Evolutionary conservation across 2,329 filamentous ascomycete species (phyloP), one percentile per base, ranked within the genome.

Genomic region (Pseudocercospora crystallina): DNA sequence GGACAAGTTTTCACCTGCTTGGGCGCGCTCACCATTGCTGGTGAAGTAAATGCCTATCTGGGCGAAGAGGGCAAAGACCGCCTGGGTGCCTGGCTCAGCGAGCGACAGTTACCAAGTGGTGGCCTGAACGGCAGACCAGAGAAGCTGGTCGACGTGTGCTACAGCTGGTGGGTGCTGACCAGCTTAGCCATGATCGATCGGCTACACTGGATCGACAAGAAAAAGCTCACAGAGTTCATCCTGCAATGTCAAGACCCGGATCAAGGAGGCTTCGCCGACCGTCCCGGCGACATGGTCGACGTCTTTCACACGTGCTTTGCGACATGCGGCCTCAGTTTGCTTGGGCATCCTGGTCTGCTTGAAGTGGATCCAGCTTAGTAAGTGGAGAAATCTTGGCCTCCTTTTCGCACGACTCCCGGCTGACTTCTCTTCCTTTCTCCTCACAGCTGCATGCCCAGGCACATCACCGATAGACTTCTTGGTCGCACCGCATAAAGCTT

Each of bases 131-230:
- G 94, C 2, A 81, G 94, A 42, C 94, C 94, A 0, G 94, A 97
- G 73, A 99, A 99, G 76, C 75, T 88, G 56, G 92, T 96, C 68
- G 94, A 99, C 69, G 92, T 96, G 11, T 99, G 94, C 74, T 99
- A 99, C 73, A 96, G 90, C 69, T 99, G 94, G 94, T 99, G 94
- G 94, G 94, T 97, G 38, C 76, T 92, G 65, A 92, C 89, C 66
- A 96, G 91, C 68, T 75, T 99, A 60, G 86, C 87, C 39, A 96
- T 97, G 80, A 88, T 99, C 60, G 84, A 81, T 47, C 85, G 86
- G 48, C 80, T 90, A 46, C 89, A 96, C 69, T 99, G 94, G 94
- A 95, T 99, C 67, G 89, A 99, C 73, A 81, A 84, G 43, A 78
- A 85, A 50, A 88, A 89, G 66, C 80, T 99, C 62, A 80, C 84